Conservation (phyloP, 2,329 filamentous ascomycete genomes). For the Monosporascus sp. region DNA sequence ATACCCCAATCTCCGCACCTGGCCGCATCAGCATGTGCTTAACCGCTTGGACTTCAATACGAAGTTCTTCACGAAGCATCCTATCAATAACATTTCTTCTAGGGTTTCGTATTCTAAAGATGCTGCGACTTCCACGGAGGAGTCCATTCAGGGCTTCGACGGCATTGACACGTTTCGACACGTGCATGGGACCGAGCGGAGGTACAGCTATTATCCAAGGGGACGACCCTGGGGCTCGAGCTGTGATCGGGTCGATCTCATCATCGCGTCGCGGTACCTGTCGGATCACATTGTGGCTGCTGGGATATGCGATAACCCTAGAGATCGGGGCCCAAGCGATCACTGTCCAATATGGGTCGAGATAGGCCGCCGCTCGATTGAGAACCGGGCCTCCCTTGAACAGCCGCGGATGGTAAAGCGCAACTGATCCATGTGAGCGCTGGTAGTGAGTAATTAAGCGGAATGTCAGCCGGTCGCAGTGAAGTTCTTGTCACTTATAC, state of each 20-base stretch:
- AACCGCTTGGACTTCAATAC: constrained; percentile 46
- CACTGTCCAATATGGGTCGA: constrained; percentile 46
- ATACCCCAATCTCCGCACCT: constrained; percentile 39
- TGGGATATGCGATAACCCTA: constrained; percentile 30
- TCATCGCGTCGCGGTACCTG: constrained; percentile 37
- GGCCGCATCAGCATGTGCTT: constrained; percentile 39
- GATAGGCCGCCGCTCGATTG: constrained; percentile 5
- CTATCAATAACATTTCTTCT: constrained; percentile 10
- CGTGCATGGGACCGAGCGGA: constrained; percentile 33
- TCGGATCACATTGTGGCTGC: constrained; percentile 20
- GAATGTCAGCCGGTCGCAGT: too few species aligned
- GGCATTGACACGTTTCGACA: constrained; percentile 44
- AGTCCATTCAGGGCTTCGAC: constrained; percentile 25
- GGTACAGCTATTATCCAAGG: constrained; percentile 46
- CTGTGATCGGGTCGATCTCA: constrained; percentile 49
- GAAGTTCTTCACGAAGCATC: constrained; percentile 35
- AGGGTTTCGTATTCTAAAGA: constrained; percentile 3
- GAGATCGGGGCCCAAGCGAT: constrained; percentile 47
- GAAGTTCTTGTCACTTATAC: too few species aligned
- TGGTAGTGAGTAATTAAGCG: too few species aligned
- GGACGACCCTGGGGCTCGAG: constrained; percentile 40
- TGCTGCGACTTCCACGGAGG: constrained; percentile 7
- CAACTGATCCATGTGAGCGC: too few species aligned
- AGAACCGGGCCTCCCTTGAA: too few species aligned
- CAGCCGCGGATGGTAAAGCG: too few species aligned